Base-by-base conservation (phyloP, 192 early-diverging fungal species). In the Coemansia sp. region DNA sequence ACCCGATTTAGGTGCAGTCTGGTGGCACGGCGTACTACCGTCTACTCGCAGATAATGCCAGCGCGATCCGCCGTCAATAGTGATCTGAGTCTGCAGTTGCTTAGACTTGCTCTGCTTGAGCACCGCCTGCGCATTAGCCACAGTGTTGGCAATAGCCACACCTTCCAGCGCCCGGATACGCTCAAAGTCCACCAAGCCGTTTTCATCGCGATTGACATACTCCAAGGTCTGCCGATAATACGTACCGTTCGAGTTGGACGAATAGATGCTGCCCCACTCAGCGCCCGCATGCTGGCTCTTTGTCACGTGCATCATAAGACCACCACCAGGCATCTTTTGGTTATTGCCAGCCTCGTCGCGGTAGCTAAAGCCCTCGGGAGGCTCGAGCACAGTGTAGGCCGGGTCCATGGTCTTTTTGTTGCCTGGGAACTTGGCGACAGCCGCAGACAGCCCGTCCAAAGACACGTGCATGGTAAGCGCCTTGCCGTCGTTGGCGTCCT, bases 121-220 rank as follows among this genome's bases (percentile, higher is more conserved):
- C 31, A 88, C 87, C 18, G 87, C 86, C 6, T 85, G 74, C 24
- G 88, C 66, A 58, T 98, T 96, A 52, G 71, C 70, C 10, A 97
- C 92, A 24, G 84, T 62, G 68, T 98, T 98, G 67, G 92, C 91
- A 8, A 99, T 62, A 2, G 93, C 86, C 38, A 95, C 90, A 57
- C 95, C 96, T 68, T 92, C 88, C 24, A 98, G 86, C 12, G 93
- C 95, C 29, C 91, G 90, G 57, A 84, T 90, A 63, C 92, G 94
- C 73, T 96, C 95, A 86, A 95, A 96, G 74, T 99, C 97, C 1
- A 97, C 96, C 52, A 90, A 85, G n/a, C 92, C 92, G 20, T 55
- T 58, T 24, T 87, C 84, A 40, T 89, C 89, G 66, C 94, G 87
- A 74, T 96, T 95, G 16, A 93, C 90, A 40, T 90, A 71, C 49